Conservation (phyloP, 768 basidiomycete genomes). For the Pleurotus citrinopileatus region DNA sequence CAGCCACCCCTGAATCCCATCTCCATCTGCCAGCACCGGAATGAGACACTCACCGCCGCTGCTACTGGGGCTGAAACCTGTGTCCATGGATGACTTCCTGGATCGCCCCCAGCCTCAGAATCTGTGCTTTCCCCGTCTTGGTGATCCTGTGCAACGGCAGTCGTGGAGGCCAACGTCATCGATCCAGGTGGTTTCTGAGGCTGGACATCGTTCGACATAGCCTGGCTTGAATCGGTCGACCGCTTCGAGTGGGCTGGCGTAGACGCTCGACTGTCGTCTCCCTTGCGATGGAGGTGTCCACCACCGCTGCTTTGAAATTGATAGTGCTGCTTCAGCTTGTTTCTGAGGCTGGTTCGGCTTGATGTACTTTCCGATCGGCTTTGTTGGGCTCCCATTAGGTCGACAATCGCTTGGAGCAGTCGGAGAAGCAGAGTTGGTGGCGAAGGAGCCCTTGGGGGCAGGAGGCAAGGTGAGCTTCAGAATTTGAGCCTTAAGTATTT, state of each 20-base stretch:
- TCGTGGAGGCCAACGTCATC: slow-evolving; percentile 4
- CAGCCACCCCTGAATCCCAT: slow-evolving; percentile 5
- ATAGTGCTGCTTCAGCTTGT: background rate
- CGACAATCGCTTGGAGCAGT: background rate
- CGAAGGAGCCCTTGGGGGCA: background rate
- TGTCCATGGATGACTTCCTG: background rate
- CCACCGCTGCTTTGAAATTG: background rate
- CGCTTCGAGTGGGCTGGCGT: background rate
- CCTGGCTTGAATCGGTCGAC: background rate
- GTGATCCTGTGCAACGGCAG: slow-evolving; percentile 8
- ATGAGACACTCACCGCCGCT: slow-evolving; percentile 1
- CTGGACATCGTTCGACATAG: background rate
- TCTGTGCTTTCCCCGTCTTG: background rate
- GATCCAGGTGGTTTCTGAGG: background rate
- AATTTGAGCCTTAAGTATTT: background rate
- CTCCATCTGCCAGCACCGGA: background rate
- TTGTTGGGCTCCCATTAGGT: slow-evolving; percentile 3
- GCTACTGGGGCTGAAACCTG: slow-evolving; percentile 3
- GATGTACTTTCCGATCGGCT: slow-evolving; percentile 4
- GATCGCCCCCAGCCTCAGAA: background rate
- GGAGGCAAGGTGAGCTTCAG: background rate
- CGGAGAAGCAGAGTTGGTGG: background rate
- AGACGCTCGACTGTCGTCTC: background rate
- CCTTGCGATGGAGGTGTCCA: background rate
- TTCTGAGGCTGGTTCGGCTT: background rate